A percentile compares a stretch with the other conserved stretches of the same genome.
phyloP scores from a whole-genome alignment of 2,329 filamentous ascomycete genomes.

The Colletotrichum costaricense region DNA sequence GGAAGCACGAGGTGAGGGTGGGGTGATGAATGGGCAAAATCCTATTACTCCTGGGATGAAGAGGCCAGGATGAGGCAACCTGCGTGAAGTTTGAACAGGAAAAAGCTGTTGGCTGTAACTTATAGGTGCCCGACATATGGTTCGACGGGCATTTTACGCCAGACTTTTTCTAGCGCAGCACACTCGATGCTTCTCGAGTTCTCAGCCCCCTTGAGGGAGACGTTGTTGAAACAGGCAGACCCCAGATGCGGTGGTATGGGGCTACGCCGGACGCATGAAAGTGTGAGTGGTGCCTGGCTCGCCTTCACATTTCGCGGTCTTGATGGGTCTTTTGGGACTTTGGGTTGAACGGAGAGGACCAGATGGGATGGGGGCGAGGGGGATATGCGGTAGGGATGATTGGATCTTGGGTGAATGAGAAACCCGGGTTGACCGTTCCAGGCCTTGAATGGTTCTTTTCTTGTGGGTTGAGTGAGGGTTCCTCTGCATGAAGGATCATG shows the following conservation, averaged over 20 bases:
- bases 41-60: neutral
- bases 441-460: neutral
- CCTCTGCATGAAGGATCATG: slow-evolving; percentile 23
- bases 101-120: neutral
- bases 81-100: too few relatives aligned
- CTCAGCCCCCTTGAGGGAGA: neutral
- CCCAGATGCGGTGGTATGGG: slow-evolving; percentile 13
- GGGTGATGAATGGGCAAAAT: neutral
- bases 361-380: slow-evolving; percentile 2
- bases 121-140: slow-evolving; percentile 30
- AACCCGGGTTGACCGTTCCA: neutral
- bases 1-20: neutral
- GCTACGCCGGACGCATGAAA: slow-evolving; percentile 22
- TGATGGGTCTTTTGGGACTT: neutral
- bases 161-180: neutral
- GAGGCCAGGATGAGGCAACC: neutral
- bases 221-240: slow-evolving; percentile 17
- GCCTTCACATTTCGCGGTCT: slow-evolving; percentile 8
- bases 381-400: slow-evolving; percentile 22
- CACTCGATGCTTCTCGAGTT: neutral
- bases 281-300: slow-evolving; percentile 25
- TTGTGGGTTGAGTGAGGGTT: neutral
- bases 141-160: slow-evolving; percentile 28
- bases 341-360: neutral
- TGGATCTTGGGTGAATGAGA: neutral